A percentile compares a stretch with the other conserved stretches of the same genome.
Evolutionary conservation across 2,329 filamentous ascomycete genomes (phyloP).

Genomic region (Arthroderma uncinatum): DNA sequence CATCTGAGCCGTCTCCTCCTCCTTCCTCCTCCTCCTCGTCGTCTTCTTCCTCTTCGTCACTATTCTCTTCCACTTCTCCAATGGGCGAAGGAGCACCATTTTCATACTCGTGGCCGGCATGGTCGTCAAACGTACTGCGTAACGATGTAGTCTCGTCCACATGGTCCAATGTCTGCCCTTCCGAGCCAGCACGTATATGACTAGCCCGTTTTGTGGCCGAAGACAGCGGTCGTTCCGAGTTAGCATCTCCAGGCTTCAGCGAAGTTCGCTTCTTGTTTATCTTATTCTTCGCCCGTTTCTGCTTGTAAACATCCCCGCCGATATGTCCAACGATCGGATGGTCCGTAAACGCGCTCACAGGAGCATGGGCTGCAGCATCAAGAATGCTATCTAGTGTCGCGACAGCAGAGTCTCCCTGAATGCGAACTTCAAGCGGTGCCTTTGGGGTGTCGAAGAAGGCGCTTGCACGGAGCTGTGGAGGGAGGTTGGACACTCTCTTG

Average conservation of each 20-base stretch:
- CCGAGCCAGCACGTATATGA: slow-evolving; percentile 10
- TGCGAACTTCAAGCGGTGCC: slow-evolving; percentile 43
- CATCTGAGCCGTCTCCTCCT: slow-evolving; percentile 36
- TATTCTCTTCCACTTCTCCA: slow-evolving; percentile 9
- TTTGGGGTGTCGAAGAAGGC: slow-evolving; percentile 72
- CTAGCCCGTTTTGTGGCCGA: slow-evolving; percentile 10
- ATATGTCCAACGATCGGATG: slow-evolving; percentile 70
- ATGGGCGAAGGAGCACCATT: not conserved
- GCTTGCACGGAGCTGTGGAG: slow-evolving; percentile 79
- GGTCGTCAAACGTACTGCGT: slow-evolving; percentile 15
- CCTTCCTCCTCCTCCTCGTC: slow-evolving; percentile 40
- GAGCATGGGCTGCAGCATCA: slow-evolving; percentile 75
- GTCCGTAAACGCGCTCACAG: slow-evolving; percentile 83
- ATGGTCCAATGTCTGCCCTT: slow-evolving; percentile 15
- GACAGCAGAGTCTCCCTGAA: slow-evolving; percentile 69
- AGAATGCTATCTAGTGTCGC: slow-evolving; percentile 84
- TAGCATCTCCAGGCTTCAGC: not conserved
- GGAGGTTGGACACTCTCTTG: slow-evolving; percentile 43
- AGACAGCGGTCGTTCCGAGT: slow-evolving; percentile 17
- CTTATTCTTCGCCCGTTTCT: slow-evolving; percentile 22
- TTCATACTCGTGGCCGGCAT: slow-evolving; percentile 9
- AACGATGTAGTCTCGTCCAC: slow-evolving; percentile 12
- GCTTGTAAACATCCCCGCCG: slow-evolving; percentile 65
- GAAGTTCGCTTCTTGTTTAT: slow-evolving; percentile 21
- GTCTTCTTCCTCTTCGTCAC: slow-evolving; percentile 39